A percentile compares a stretch with the other conserved stretches of the same genome.
These are phyloP conservation scores for Globisporangium heterothallicum DNA, from an alignment of 352 stramenopile genomes.

Conservation along the genomic window DNA sequence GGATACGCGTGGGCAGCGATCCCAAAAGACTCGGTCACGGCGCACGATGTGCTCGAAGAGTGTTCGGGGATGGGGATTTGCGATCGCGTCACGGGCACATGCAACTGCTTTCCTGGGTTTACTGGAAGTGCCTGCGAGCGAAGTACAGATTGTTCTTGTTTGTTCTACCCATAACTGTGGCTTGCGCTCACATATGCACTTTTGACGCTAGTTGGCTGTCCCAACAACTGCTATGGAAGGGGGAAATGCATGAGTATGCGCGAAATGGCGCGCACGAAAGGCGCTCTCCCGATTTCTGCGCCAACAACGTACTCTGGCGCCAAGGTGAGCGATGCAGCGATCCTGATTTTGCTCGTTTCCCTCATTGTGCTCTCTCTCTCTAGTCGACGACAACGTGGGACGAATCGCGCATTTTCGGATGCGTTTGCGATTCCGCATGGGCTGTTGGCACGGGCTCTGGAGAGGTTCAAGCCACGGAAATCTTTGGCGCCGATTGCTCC, in stretches of 20 bases:
- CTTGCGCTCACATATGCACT: too few species aligned
- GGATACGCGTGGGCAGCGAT: slow-evolving; percentile 52
- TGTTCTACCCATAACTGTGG: slow-evolving; percentile 2
- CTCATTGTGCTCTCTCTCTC: neutral
- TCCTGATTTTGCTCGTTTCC: neutral
- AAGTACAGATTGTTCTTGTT: slow-evolving; percentile 22
- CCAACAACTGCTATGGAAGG: slow-evolving; percentile 69
- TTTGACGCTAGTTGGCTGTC: slow-evolving; percentile 33
- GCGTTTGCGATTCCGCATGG: slow-evolving; percentile 86
- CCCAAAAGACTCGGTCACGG: slow-evolving; percentile 26
- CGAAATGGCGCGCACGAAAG: slow-evolving; percentile 54
- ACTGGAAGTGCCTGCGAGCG: slow-evolving; percentile 76
- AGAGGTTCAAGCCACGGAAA: slow-evolving; percentile 82
- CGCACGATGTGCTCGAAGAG: slow-evolving; percentile 52
- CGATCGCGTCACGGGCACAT: slow-evolving; percentile 63
- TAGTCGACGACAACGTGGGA: slow-evolving; percentile 83
- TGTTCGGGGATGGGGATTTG: slow-evolving; percentile 88
- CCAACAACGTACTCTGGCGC: slow-evolving; percentile 59
- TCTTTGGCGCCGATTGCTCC: slow-evolving; percentile 86
- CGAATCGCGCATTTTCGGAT: slow-evolving; percentile 86
- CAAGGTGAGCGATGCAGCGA: slow-evolving; percentile 6
- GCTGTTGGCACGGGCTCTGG: slow-evolving; percentile 63
- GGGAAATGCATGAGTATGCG: slow-evolving; percentile 82
- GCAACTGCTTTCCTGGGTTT: slow-evolving; percentile 81
- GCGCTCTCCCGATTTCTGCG: slow-evolving; percentile 58